These are phyloP conservation scores for Camelina sativa DNA, from an alignment of 345 rosid genomes.

Conservation along the genomic window DNA sequence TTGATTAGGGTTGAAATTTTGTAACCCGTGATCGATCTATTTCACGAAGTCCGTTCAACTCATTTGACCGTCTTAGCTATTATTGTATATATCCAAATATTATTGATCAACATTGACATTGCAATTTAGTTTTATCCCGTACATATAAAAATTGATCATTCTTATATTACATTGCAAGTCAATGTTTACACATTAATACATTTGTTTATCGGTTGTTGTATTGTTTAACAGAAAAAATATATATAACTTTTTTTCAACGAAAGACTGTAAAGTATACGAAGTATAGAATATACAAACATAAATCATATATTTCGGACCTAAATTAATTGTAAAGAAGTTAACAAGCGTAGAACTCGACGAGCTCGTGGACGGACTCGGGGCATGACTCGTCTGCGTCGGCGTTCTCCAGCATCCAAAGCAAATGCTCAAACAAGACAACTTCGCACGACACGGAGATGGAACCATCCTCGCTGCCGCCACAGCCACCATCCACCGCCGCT, in stretches of 20 bases:
- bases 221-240: too few relatives aligned
- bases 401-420: conserved; percentile 94
- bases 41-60: background rate
- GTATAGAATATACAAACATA: conserved; percentile 40
- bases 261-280: conserved; percentile 35
- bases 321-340: conserved; percentile 39
- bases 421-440: conserved; percentile 93
- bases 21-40: conserved; percentile 17
- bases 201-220: too few relatives aligned
- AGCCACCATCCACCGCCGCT: conserved; percentile 43
- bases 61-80: conserved; percentile 3
- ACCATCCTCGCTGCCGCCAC: conserved; percentile 46
- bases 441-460: conserved; percentile 72
- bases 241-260: background rate
- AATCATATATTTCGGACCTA: conserved; percentile 11
- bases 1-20: conserved; percentile 17
- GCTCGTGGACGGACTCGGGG: conserved; percentile 77
- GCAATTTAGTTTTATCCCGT: background rate
- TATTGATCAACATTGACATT: conserved; percentile 18
- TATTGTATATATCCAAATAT: background rate
- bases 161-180: too few relatives aligned
- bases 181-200: too few relatives aligned
- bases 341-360: conserved; percentile 82
- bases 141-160: too few relatives aligned
- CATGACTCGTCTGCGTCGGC: conserved; percentile 72